Evolutionary conservation across 2,329 filamentous ascomycete genomes (phyloP).

Genomic region (Teratosphaeria zuluensis): DNA sequence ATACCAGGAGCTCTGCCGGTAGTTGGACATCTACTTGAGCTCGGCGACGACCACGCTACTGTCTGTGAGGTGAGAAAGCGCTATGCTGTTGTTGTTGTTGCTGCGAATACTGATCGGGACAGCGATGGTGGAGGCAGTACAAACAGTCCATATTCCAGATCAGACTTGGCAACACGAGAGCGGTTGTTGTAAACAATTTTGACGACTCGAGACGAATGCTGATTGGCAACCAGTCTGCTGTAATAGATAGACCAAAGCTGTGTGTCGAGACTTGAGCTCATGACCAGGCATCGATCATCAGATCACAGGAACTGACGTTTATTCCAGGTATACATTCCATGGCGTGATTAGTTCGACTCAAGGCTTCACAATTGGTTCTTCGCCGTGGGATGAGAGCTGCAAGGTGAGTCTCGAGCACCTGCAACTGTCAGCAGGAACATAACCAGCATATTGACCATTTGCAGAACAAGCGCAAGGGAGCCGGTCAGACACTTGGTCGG

Average conservation of each 20-base stretch:
- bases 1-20: constrained; percentile 43
- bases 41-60: constrained; percentile 46
- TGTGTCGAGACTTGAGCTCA: background rate
- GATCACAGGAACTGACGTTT: constrained; percentile 27
- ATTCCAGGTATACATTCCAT: constrained; percentile 37
- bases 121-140: constrained; percentile 38
- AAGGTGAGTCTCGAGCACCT: constrained; percentile 14
- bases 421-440: background rate
- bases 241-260: constrained; percentile 17
- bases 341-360: constrained; percentile 43
- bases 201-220: constrained; percentile 44
- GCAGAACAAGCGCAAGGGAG: constrained; percentile 42
- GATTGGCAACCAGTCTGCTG: constrained; percentile 39
- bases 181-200: constrained; percentile 45
- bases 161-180: constrained; percentile 42
- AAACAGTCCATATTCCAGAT: constrained; percentile 43
- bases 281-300: constrained; percentile 31
- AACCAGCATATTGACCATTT: background rate
- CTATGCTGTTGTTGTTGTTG: background rate
- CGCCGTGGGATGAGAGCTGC: constrained; percentile 45
- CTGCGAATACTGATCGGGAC: background rate
- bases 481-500: constrained; percentile 38
- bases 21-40: constrained; percentile 41
- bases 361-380: constrained; percentile 47
- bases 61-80: constrained; percentile 30